phyloP scores from a whole-genome alignment of 768 basidiomycete genomes.

The Lanmaoa rubissima region DNA sequence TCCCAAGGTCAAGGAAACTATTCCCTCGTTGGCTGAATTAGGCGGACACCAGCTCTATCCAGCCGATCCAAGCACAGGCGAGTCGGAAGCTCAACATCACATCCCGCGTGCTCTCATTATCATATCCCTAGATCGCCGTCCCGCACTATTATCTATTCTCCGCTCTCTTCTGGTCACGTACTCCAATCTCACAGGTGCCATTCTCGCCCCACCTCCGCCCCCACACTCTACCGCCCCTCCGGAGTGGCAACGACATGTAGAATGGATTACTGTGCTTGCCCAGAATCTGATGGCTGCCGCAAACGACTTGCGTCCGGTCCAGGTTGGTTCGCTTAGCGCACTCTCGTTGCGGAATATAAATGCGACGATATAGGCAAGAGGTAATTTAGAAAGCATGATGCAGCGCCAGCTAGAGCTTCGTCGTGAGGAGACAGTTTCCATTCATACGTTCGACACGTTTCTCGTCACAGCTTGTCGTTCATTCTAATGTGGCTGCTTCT shows the following conservation, averaged over 20 bases:
- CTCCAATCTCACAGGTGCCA: slow-evolving; percentile 66
- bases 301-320: slow-evolving; percentile 86
- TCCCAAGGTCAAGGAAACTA: slow-evolving; percentile 72
- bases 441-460: slow-evolving; percentile 59
- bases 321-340: slow-evolving; percentile 45
- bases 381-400: slow-evolving; percentile 82
- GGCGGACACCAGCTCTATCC: slow-evolving; percentile 84
- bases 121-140: slow-evolving; percentile 62
- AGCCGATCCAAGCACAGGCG: slow-evolving; percentile 65
- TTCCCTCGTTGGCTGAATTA: slow-evolving; percentile 76
- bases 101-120: slow-evolving; percentile 4
- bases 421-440: slow-evolving; percentile 62
- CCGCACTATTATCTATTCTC: slow-evolving; percentile 67
- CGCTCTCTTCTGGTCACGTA: slow-evolving; percentile 80
- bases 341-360: neutral
- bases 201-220: slow-evolving; percentile 64
- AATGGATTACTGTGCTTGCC: slow-evolving; percentile 78
- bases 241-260: slow-evolving; percentile 72
- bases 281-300: slow-evolving; percentile 90
- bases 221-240: slow-evolving; percentile 44
- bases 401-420: slow-evolving; percentile 71
- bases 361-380: slow-evolving; percentile 57
- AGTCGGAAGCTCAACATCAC: slow-evolving; percentile 12
- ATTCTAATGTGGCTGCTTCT: slow-evolving; percentile 8
- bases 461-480: neutral